phyloP scores from a whole-genome alignment of 768 basidiomycete genomes.

The Lentinula sp. region DNA sequence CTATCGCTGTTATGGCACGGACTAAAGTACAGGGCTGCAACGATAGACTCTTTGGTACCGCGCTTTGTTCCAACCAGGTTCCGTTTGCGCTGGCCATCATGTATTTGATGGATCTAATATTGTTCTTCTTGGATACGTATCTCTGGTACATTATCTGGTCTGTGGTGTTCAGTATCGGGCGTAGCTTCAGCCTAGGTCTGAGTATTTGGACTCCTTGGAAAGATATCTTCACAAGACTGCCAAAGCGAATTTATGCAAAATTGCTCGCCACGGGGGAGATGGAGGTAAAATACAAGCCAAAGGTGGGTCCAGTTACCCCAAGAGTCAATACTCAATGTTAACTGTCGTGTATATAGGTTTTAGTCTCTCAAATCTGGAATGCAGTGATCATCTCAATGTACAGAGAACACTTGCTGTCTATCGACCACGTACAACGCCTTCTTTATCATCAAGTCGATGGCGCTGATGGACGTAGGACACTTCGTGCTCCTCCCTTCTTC shows the following conservation, averaged over 20 bases:
- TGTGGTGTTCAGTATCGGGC: slow-evolving; percentile 86
- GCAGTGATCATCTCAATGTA: slow-evolving; percentile 99
- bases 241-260: slow-evolving; percentile 98
- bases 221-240: slow-evolving; percentile 92
- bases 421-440: slow-evolving; percentile 96
- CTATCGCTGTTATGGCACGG: slow-evolving; percentile 94
- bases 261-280: slow-evolving; percentile 92
- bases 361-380: slow-evolving; percentile 99
- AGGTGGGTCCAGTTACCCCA: slow-evolving; percentile 38
- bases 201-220: slow-evolving; percentile 99
- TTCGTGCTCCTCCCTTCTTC: slow-evolving; percentile 98
- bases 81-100: slow-evolving; percentile 94
- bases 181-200: slow-evolving; percentile 88
- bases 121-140: slow-evolving; percentile 99
- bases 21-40: slow-evolving; percentile 89
- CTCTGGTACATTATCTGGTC: slow-evolving; percentile 99
- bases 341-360: slow-evolving; percentile 39
- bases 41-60: slow-evolving; percentile 76
- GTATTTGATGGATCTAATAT: slow-evolving; percentile 96
- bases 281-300: slow-evolving; percentile 99
- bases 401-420: slow-evolving; percentile 94
- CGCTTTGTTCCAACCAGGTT: slow-evolving; percentile 87
- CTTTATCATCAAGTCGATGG: slow-evolving; percentile 96
- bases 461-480: slow-evolving; percentile 81
- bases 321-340: background rate